Evolutionary conservation across 805 yeast genomes (phyloP).

Genomic region (Nakazawaea wyomingensis): DNA sequence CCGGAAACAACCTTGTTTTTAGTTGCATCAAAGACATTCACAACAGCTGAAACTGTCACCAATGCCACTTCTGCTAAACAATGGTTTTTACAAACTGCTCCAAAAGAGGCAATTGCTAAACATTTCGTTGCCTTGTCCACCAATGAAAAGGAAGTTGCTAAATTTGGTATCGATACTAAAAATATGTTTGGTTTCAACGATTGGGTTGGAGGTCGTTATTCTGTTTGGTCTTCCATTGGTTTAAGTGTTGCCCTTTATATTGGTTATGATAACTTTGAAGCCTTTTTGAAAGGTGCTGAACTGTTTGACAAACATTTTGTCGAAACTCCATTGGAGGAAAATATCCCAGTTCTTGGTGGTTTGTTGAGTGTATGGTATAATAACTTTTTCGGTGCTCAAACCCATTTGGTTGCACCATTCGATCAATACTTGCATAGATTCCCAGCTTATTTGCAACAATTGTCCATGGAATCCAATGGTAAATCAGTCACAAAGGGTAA

Average conservation of each 20-base stretch:
- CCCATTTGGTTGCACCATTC: slow-evolving; percentile 96
- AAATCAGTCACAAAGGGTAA: slow-evolving; percentile 93
- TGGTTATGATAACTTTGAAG: slow-evolving; percentile 91
- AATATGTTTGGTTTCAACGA: slow-evolving; percentile 98
- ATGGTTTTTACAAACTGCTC: slow-evolving; percentile 81
- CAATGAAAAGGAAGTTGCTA: slow-evolving; percentile 83
- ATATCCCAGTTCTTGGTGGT: slow-evolving; percentile 93
- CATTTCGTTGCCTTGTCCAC: slow-evolving; percentile 97
- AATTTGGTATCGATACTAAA: slow-evolving; percentile 94
- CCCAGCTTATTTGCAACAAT: slow-evolving; percentile 98
- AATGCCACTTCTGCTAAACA: slow-evolving; percentile 93
- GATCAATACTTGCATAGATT: slow-evolving; percentile 98
- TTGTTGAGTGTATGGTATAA: slow-evolving; percentile 95
- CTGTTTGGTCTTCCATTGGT: slow-evolving; percentile 99
- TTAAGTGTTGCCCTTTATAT: slow-evolving; percentile 90
- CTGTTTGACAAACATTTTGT: slow-evolving; percentile 91
- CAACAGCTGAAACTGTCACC: slow-evolving; percentile 97
- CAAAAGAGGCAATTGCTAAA: slow-evolving; percentile 76
- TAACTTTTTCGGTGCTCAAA: slow-evolving; percentile 97
- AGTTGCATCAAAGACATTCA: slow-evolving; percentile 96
- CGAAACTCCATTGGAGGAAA: slow-evolving; percentile 78
- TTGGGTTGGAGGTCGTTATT: slow-evolving; percentile 99
- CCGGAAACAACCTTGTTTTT: slow-evolving; percentile 91
- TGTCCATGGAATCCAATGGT: slow-evolving; percentile 99
- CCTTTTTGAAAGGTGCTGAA: slow-evolving; percentile 94